Evolutionary conservation across 495 filamentous ascomycete species (phyloP).

Genomic region (Xylaria palmicola): DNA sequence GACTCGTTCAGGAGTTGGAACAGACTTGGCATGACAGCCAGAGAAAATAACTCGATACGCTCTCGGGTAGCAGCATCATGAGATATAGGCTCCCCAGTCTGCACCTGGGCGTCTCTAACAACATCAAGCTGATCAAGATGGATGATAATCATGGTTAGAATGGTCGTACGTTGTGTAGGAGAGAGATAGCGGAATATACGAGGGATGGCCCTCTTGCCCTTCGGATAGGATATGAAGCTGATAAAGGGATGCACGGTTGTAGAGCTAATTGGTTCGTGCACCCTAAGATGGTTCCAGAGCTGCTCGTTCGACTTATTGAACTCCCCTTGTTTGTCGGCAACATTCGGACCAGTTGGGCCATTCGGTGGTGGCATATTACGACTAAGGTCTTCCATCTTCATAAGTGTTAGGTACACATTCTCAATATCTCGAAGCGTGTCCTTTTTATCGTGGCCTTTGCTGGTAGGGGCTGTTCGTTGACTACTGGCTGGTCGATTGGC

Average conservation of each 20-base stretch:
- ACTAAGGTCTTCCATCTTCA: constrained; percentile 92
- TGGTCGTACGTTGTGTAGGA: constrained; percentile 86
- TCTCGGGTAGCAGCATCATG: constrained; percentile 73
- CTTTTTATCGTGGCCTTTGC: constrained; percentile 69
- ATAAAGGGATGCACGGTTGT: constrained; percentile 89
- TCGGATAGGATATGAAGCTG: constrained; percentile 86
- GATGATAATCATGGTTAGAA: constrained; percentile 93
- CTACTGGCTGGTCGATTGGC: constrained; percentile 47
- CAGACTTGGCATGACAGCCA: constrained; percentile 84
- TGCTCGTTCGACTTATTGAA: constrained; percentile 79
- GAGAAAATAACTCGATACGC: constrained; percentile 85
- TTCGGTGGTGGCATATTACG: constrained; percentile 74
- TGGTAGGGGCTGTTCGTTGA: constrained; percentile 44
- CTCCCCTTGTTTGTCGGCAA: constrained; percentile 64
- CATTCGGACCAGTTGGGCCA: constrained; percentile 60
- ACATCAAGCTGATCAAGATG: constrained; percentile 91
- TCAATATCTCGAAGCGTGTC: constrained; percentile 82
- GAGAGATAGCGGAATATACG: constrained; percentile 93
- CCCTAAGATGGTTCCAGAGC: constrained; percentile 81
- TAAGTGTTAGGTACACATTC: constrained; percentile 77
- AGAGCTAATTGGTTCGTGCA: constrained; percentile 83
- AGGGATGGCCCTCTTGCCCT: constrained; percentile 94
- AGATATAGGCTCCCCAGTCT: constrained; percentile 61
- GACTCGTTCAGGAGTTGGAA: constrained; percentile 88
- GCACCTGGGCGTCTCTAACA: constrained; percentile 70